Evolutionary conservation across 2,329 filamentous ascomycete species (phyloP).

Genomic region (Neonectria magnoliae): DNA sequence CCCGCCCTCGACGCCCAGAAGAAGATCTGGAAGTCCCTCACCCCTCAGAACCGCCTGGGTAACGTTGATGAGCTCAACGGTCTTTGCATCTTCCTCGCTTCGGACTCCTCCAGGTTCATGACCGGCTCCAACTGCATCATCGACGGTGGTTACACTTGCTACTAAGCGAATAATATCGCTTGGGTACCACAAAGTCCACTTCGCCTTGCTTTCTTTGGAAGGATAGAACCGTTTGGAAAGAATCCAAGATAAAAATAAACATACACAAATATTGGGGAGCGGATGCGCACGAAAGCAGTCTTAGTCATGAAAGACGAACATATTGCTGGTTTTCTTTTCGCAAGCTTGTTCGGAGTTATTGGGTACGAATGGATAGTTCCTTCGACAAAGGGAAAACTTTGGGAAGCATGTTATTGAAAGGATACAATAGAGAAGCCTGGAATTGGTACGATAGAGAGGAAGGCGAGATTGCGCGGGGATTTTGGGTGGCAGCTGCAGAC

Average conservation of each 20-base stretch:
- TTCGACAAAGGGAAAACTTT: conserved; percentile 16
- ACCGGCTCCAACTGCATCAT: conserved; percentile 79
- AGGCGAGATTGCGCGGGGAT: conserved; percentile 3
- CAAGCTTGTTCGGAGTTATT: conserved; percentile 34
- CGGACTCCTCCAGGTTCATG: conserved; percentile 79
- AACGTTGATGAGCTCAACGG: conserved; percentile 81
- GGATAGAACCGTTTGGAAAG: conserved; percentile 2
- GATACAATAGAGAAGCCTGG: conserved; percentile 22
- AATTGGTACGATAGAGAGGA: conserved; percentile 22
- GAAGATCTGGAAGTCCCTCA: conserved; percentile 80
- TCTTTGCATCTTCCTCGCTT: conserved; percentile 79
- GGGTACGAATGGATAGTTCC: conserved; percentile 18
- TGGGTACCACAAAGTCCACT: conserved; percentile 1
- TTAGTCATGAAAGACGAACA: background rate
- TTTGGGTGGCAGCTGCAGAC: conserved; percentile 4
- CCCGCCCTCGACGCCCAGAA: conserved; percentile 82
- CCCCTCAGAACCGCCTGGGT: conserved; percentile 78
- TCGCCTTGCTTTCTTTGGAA: conserved; percentile 5
- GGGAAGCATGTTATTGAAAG: conserved; percentile 20
- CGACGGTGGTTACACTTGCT: conserved; percentile 75
- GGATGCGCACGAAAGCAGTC: conserved; percentile 12
- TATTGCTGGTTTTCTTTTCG: conserved; percentile 14
- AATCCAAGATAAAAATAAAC: background rate
- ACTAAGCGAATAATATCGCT: conserved; percentile 50
- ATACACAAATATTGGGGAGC: background rate